These are phyloP conservation scores for Suillus decipiens DNA, from an alignment of 768 basidiomycete genomes.

Conservation along the genomic window DNA sequence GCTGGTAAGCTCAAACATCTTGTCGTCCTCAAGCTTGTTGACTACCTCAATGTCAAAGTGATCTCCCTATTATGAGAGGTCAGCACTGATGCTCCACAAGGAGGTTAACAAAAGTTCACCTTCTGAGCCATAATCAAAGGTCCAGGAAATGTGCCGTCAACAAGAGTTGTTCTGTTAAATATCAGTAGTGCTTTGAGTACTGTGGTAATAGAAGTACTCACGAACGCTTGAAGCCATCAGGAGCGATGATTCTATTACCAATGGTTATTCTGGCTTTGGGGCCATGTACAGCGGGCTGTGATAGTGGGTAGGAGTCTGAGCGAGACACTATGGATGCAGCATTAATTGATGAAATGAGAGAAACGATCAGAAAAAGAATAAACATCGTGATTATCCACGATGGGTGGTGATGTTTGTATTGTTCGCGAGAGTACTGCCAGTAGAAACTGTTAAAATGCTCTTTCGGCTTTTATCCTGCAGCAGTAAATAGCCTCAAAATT, in stretches of 20 bases:
- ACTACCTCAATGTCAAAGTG: slow-evolving; percentile 46
- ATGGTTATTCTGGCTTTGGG: slow-evolving; percentile 33
- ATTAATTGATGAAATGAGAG: slow-evolving; percentile 11
- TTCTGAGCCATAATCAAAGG: slow-evolving; percentile 45
- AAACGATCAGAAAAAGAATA: slow-evolving; percentile 9
- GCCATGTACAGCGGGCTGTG: slow-evolving; percentile 17
- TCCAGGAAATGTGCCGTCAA: slow-evolving; percentile 45
- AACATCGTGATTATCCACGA: slow-evolving; percentile 13
- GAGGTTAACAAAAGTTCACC: slow-evolving; percentile 10
- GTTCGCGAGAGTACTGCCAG: not conserved
- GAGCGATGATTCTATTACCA: slow-evolving; percentile 41
- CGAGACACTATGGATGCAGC: slow-evolving; percentile 22
- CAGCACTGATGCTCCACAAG: not conserved
- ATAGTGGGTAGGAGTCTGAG: slow-evolving; percentile 14
- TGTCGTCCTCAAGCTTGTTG: slow-evolving; percentile 44
- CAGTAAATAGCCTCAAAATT: not conserved
- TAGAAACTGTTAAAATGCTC: not conserved
- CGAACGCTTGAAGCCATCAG: slow-evolving; percentile 49
- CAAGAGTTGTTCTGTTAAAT: slow-evolving; percentile 40
- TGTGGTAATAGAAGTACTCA: slow-evolving; percentile 22
- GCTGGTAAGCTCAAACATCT: slow-evolving; percentile 51
- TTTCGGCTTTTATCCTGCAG: not conserved
- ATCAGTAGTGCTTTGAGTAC: not conserved
- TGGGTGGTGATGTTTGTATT: not conserved
- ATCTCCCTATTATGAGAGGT: slow-evolving; percentile 33